Conservation (phyloP, 2,329 filamentous ascomycete genomes). For the Lecanosticta acicola region DNA sequence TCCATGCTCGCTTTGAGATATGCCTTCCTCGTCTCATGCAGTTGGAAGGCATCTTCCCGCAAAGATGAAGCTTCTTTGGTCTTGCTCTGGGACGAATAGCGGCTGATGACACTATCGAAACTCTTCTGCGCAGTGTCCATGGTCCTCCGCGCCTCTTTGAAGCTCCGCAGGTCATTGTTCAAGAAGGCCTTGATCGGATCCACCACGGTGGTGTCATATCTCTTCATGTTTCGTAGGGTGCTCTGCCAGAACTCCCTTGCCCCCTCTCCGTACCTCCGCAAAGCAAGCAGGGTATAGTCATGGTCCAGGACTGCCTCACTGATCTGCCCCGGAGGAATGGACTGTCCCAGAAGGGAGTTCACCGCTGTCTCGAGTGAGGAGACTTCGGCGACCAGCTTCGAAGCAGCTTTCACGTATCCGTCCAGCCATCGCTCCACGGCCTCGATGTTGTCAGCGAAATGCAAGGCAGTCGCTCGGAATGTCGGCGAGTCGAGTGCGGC, state of each 20-base stretch:
- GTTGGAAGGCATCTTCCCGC: conserved; percentile 89
- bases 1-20: conserved; percentile 93
- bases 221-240: conserved; percentile 66
- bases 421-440: conserved; percentile 89
- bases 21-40: conserved; percentile 84
- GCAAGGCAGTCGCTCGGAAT: conserved; percentile 78
- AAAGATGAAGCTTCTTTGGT: conserved; percentile 88
- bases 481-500: conserved; percentile 94
- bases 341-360: conserved; percentile 67
- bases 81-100: conserved; percentile 81
- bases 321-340: conserved; percentile 65
- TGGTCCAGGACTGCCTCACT: conserved; percentile 86
- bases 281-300: conserved; percentile 84
- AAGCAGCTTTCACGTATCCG: conserved; percentile 58
- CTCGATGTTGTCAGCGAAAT: conserved; percentile 90
- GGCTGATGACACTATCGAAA: conserved; percentile 74
- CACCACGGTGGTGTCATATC: conserved; percentile 68
- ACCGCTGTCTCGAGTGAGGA: conserved; percentile 72
- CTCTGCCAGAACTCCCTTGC: conserved; percentile 83
- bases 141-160: conserved; percentile 74
- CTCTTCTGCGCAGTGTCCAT: conserved; percentile 76
- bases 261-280: conserved; percentile 79
- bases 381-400: conserved; percentile 60
- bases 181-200: conserved; percentile 80
- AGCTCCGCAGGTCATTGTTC: conserved; percentile 69